Conservation (phyloP, 305 asterid species). For the Fraxinus platypoda region DNA sequence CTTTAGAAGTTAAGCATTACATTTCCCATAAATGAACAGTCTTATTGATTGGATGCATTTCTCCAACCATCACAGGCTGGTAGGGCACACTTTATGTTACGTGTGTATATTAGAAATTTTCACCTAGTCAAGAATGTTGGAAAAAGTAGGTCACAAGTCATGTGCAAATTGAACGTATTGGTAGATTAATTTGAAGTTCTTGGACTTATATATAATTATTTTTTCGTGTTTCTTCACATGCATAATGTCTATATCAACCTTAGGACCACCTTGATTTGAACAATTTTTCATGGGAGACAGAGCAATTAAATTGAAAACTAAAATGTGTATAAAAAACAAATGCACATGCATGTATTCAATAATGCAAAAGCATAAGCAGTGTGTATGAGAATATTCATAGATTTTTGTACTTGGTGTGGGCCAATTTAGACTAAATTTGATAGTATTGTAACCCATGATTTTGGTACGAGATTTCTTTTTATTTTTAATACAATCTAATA, state of each 20-base stretch:
- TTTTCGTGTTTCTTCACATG: slow-evolving; percentile 1
- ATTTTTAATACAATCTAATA: neutral
- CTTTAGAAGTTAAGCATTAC: neutral
- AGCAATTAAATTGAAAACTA: slow-evolving; percentile 1
- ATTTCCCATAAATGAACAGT: neutral
- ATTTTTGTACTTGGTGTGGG: neutral
- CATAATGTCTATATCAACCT: neutral
- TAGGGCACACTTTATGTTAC: neutral
- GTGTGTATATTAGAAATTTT: neutral
- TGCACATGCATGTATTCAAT: slow-evolving; percentile 1
- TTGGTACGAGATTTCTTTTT: neutral
- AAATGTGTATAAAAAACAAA: neutral
- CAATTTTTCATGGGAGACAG: neutral
- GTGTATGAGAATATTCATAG: neutral
- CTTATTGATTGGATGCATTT: neutral
- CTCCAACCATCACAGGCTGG: neutral
- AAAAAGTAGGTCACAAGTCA: neutral
- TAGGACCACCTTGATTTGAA: slow-evolving; percentile 12
- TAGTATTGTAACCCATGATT: neutral
- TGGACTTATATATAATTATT: neutral
- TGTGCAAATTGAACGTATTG: slow-evolving; percentile 5
- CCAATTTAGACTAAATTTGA: neutral
- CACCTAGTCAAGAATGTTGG: neutral
- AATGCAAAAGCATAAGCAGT: neutral
- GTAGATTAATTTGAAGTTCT: neutral